Conservation (phyloP, 2,329 filamentous ascomycete species). For the Cladosporium sp. region DNA sequence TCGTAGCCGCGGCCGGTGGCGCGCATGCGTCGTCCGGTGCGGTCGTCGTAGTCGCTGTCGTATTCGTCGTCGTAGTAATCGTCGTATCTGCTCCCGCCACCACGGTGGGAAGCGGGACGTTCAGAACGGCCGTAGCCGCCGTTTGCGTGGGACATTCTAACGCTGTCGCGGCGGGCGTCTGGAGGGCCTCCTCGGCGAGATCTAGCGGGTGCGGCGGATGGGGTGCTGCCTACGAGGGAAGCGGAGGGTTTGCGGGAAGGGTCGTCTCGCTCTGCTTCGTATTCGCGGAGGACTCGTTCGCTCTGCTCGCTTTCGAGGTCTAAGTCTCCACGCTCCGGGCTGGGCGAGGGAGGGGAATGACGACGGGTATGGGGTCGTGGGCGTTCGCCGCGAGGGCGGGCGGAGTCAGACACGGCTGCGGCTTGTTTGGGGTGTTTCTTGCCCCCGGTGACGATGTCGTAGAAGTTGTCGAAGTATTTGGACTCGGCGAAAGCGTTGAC, state of each 20-base stretch:
- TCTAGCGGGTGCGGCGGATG: no score
- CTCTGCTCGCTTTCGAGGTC: conserved; percentile 22
- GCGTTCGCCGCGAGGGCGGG: not conserved
- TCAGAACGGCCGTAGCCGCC: conserved; percentile 28
- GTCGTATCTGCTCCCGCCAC: conserved; percentile 3
- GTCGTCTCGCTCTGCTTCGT: conserved; percentile 30
- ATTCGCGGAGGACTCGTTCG: conserved; percentile 24
- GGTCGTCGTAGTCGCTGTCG: conserved; percentile 16
- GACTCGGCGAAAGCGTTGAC: conserved; percentile 6
- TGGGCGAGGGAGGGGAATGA: no score
- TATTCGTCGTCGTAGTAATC: conserved; percentile 14
- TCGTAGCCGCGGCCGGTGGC: conserved; percentile 19
- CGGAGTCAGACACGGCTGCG: conserved; percentile 2
- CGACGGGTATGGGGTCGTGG: conserved; percentile 9
- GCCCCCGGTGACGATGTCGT: conserved; percentile 6
- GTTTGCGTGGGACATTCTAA: conserved; percentile 22
- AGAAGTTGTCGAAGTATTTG: conserved; percentile 13
- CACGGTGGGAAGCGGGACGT: conserved; percentile 15
- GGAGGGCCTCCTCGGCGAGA: conserved; percentile 11
- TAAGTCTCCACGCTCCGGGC: conserved; percentile 15
- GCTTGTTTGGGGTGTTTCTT: not conserved
- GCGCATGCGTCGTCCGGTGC: conserved; percentile 5
- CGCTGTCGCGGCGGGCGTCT: conserved; percentile 22
- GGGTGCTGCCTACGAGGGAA: conserved; percentile 8
- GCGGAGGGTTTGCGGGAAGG: conserved; percentile 21